Evolutionary conservation across 768 basidiomycete genomes (phyloP).

Genomic region (Kwoniella sp.): DNA sequence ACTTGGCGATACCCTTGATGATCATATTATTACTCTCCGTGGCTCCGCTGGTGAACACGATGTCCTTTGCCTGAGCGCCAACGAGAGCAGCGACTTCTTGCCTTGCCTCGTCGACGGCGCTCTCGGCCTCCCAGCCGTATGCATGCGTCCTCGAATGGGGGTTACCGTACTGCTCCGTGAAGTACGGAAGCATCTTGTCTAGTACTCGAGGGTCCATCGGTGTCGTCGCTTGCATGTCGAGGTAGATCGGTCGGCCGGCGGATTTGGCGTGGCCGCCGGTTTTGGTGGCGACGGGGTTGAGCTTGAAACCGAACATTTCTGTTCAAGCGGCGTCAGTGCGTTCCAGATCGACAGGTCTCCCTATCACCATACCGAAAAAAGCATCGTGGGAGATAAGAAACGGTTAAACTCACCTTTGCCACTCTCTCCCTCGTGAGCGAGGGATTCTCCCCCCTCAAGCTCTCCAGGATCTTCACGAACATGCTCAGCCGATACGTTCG

Average conservation of each 20-base stretch:
- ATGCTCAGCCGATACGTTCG: slow-evolving; percentile 22
- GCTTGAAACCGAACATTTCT: slow-evolving; percentile 56
- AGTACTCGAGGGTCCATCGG: slow-evolving; percentile 95
- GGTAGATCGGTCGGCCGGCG: slow-evolving; percentile 78
- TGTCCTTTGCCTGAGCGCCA: slow-evolving; percentile 91
- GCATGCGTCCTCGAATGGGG: slow-evolving; percentile 98
- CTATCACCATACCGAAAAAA: neutral
- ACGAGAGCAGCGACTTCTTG: slow-evolving; percentile 91
- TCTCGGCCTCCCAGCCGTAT: slow-evolving; percentile 98
- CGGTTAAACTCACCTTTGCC: slow-evolving; percentile 39
- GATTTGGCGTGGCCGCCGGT: slow-evolving; percentile 52
- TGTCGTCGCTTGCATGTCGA: slow-evolving; percentile 99
- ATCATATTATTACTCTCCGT: slow-evolving; percentile 98
- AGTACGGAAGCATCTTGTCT: slow-evolving; percentile 92
- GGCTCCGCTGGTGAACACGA: slow-evolving; percentile 96
- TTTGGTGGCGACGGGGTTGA: slow-evolving; percentile 50
- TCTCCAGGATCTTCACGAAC: slow-evolving; percentile 47
- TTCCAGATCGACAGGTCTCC: neutral
- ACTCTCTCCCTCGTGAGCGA: slow-evolving; percentile 28
- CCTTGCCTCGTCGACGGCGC: slow-evolving; percentile 87
- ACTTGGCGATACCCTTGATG: slow-evolving; percentile 94
- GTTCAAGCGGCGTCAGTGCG: neutral
- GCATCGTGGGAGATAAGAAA: neutral
- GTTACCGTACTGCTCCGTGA: slow-evolving; percentile 95
- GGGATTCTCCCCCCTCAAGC: slow-evolving; percentile 36